These are phyloP conservation scores for Yamadazyma atlantica DNA, from an alignment of 1,139 yeast genomes.

Conservation along the genomic window DNA sequence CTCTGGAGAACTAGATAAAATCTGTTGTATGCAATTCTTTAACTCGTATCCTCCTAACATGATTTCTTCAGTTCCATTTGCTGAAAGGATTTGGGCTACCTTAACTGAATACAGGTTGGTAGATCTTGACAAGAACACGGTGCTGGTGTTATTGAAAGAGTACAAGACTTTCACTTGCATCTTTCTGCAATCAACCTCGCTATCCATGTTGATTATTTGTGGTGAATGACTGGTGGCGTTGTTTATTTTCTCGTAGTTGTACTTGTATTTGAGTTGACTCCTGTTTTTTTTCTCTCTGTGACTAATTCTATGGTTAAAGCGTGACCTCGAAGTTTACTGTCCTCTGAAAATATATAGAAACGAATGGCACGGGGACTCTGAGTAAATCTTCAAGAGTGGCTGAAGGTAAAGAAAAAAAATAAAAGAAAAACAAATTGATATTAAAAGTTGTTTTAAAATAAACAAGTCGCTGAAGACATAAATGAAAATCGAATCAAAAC, in stretches of 20 bases:
- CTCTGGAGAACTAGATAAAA: conserved; percentile 57
- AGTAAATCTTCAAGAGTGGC: background rate
- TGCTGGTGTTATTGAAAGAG: conserved; percentile 57
- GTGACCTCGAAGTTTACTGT: background rate
- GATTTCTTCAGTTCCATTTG: conserved; percentile 32
- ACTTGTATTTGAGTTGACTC: background rate
- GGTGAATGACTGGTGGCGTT: too few relatives aligned
- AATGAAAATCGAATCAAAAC: background rate
- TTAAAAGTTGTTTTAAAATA: background rate
- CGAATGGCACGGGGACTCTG: background rate
- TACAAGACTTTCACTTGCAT: conserved; percentile 60
- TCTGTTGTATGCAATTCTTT: conserved; percentile 49
- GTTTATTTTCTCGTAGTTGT: too few relatives aligned
- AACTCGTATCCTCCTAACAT: conserved; percentile 60
- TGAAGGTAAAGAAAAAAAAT: background rate
- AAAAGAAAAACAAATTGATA: background rate
- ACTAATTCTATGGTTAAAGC: background rate
- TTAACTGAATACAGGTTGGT: conserved; percentile 43
- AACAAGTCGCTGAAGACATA: background rate
- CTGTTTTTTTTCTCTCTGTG: background rate
- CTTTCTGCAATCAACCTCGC: conserved; percentile 31
- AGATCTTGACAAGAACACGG: conserved; percentile 60
- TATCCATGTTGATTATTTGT: conserved; percentile 8
- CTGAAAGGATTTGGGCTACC: conserved; percentile 38
- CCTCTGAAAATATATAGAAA: background rate